phyloP scores from a whole-genome alignment of 345 rosid genomes.

The Angophora floribunda region DNA sequence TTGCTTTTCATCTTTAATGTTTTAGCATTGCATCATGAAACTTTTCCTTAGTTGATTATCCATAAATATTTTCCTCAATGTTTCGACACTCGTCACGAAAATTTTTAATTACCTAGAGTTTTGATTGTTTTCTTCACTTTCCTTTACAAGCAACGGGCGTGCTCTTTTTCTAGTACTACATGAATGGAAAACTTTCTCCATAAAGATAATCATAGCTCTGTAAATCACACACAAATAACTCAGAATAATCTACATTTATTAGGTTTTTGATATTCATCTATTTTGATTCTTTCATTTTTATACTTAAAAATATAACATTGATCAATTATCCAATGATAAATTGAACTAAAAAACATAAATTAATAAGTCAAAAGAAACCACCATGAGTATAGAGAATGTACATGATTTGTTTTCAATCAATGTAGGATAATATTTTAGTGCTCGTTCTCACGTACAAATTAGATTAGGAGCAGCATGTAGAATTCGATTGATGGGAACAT shows the following conservation, averaged over 20 bases:
- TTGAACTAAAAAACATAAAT: background rate
- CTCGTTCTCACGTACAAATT: background rate
- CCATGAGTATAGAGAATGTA: accelerated
- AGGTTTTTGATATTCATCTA: background rate
- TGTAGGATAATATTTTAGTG: accelerated
- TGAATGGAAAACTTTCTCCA: background rate
- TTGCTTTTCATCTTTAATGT: background rate
- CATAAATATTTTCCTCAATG: background rate
- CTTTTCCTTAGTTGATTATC: background rate
- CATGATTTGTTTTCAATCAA: background rate
- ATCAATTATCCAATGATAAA: background rate
- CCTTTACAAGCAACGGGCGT: background rate
- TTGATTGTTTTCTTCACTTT: background rate
- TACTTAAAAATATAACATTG: background rate
- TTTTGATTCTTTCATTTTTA: background rate
- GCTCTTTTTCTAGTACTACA: background rate
- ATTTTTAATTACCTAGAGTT: background rate
- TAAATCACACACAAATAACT: background rate
- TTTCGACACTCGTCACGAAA: background rate
- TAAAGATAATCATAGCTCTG: background rate
- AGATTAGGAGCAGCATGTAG: background rate
- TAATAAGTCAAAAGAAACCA: accelerated
- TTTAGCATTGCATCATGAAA: background rate
- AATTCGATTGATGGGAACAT: background rate
- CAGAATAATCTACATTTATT: background rate